Evolutionary conservation across 2,329 filamentous ascomycete genomes (phyloP).

Genomic region (Verticillium dahliae): DNA sequence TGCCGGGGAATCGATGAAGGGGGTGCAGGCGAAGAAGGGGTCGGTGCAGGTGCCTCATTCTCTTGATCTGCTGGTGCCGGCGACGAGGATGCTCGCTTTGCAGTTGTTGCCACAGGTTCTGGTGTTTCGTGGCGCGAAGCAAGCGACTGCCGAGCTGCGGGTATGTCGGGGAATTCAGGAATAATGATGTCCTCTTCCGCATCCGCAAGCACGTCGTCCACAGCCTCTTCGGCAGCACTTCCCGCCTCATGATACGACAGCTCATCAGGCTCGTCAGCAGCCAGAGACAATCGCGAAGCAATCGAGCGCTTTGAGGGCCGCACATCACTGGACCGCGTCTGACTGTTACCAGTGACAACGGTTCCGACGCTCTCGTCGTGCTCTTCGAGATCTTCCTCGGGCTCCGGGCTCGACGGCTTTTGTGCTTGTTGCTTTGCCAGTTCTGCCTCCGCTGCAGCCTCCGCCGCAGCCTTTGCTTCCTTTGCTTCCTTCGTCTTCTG

Average conservation of each 20-base stretch:
- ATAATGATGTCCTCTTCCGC: conserved; percentile 3
- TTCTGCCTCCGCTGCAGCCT: neutral
- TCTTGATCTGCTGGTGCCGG: conserved; percentile 2
- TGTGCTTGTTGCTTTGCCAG: neutral
- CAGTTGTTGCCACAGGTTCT: conserved; percentile 1
- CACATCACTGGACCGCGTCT: conserved; percentile 22
- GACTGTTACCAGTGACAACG: conserved; percentile 18
- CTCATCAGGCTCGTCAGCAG: conserved; percentile 16
- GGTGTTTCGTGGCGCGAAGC: conserved; percentile 11
- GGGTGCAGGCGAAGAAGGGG: conserved; percentile 13
- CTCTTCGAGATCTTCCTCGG: neutral
- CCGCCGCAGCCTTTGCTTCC: neutral
- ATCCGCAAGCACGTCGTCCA: conserved; percentile 1
- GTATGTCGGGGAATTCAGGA: conserved; percentile 1
- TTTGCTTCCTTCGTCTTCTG: conserved; percentile 33
- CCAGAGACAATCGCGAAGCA: conserved; percentile 15
- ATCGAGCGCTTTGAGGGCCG: conserved; percentile 22
- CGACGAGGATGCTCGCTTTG: conserved; percentile 1
- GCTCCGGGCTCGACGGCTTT: neutral
- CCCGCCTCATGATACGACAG: conserved; percentile 11
- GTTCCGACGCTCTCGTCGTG: conserved; percentile 18
- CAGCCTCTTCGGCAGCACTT: conserved; percentile 13
- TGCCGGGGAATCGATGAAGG: conserved; percentile 4
- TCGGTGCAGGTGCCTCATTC: conserved; percentile 14
- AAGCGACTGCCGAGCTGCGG: conserved; percentile 5